Percentiles rank a stretch among this genome's conserved stretches.
phyloP scores from a whole-genome alignment of 106 monocot species.

The Allium fistulosum region DNA sequence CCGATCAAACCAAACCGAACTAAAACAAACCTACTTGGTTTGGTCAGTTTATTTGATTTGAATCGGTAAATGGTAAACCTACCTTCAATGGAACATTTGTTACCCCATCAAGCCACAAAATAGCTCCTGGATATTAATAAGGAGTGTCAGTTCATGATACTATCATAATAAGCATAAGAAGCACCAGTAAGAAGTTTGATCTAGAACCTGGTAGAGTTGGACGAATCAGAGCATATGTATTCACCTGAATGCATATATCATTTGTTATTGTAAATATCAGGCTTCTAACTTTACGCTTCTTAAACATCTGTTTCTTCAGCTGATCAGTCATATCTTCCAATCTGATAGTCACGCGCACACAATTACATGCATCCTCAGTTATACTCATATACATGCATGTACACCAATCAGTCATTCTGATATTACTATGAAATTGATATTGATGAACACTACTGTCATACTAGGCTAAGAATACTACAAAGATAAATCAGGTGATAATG shows the following conservation, averaged over 20 bases:
- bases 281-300: conserved; percentile 79
- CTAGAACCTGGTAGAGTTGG: conserved; percentile 59
- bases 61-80: background rate
- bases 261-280: conserved; percentile 50
- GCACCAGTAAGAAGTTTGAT: background rate
- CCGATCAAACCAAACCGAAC: no score
- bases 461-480: no score
- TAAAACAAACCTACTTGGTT: no score
- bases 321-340: conserved; percentile 84
- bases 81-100: conserved; percentile 86
- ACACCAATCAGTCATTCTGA: no score
- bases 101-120: conserved; percentile 83
- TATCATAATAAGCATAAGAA: no score
- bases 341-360: conserved; percentile 10
- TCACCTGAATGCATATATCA: conserved; percentile 63
- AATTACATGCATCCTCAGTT: background rate
- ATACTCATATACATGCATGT: no score
- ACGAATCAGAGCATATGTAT: conserved; percentile 79
- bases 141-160: background rate
- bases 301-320: conserved; percentile 71
- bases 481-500: no score
- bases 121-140: conserved; percentile 33
- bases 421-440: no score
- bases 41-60: no score
- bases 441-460: no score